These are phyloP conservation scores for Histomonas meleagridis DNA, from an alignment of 208 protist species.

Conservation along the genomic window DNA sequence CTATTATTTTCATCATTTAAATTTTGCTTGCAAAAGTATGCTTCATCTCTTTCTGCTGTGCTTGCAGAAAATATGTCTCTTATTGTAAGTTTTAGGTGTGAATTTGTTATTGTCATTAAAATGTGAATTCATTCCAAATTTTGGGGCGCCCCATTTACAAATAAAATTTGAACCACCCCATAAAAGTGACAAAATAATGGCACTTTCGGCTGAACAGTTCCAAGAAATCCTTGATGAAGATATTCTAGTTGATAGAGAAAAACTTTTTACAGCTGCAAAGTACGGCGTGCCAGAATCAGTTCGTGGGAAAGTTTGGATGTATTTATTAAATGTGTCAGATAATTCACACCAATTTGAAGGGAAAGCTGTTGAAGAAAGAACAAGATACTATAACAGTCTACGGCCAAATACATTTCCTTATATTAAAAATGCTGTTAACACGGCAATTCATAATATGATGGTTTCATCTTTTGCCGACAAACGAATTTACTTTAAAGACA, in stretches of 20 bases:
- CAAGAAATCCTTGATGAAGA: background rate
- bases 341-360: slow-evolving; percentile 29
- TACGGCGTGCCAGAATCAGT: background rate
- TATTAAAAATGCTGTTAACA: slow-evolving; percentile 28
- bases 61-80: no score
- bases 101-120: no score
- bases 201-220: background rate
- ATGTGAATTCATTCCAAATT: no score
- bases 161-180: no score
- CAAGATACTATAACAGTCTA: background rate
- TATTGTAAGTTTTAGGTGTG: no score
- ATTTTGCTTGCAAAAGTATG: no score
- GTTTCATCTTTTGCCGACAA: no score
- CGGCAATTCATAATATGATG: slow-evolving; percentile 6
- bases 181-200: no score
- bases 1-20: no score
- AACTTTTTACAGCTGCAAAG: background rate
- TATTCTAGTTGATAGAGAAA: slow-evolving; percentile 22
- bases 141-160: no score
- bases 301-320: slow-evolving; percentile 25
- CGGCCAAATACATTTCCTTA: background rate
- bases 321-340: background rate
- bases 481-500: no score
- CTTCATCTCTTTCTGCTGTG: no score
- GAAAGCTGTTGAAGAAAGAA: background rate